phyloP scores from a whole-genome alignment of 2,329 filamentous ascomycete genomes.

The Botrytis galanthina region DNA sequence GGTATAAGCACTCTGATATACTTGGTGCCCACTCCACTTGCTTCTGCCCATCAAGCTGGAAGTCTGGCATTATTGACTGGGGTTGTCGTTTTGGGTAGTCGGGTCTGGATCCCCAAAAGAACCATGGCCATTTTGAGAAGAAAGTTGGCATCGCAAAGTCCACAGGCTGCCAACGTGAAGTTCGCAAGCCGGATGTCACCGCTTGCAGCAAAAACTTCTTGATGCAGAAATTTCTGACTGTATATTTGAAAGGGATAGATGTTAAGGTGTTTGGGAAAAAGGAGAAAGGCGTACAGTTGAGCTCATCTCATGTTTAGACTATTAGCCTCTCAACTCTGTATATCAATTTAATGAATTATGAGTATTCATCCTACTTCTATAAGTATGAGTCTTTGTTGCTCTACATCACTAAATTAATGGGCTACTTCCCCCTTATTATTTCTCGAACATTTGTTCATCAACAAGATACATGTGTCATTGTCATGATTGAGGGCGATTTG shows the following conservation, averaged over 20 bases:
- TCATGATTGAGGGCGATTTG: not conserved
- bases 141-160: conserved; percentile 20
- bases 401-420: not conserved
- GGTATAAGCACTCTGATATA: conserved; percentile 92
- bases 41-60: conserved; percentile 90
- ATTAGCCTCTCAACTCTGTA: conserved; percentile 11
- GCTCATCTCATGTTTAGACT: conserved; percentile 6
- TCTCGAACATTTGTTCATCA: not conserved
- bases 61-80: conserved; percentile 81
- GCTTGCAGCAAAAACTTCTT: not conserved
- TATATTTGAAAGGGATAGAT: not conserved
- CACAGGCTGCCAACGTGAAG: conserved; percentile 20
- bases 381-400: not conserved
- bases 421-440: not conserved
- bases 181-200: not conserved
- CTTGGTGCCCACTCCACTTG: conserved; percentile 84
- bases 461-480: not conserved
- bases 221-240: not conserved
- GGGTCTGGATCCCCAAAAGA: conserved; percentile 69
- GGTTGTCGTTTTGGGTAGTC: conserved; percentile 73
- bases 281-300: not conserved
- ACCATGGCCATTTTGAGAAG: conserved; percentile 58
- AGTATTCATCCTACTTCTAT: not conserved
- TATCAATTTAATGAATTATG: not conserved
- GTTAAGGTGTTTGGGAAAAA: not conserved